Evolutionary conservation across 495 filamentous ascomycete genomes (phyloP).

Genomic region (Lasiosphaeris hirsuta): DNA sequence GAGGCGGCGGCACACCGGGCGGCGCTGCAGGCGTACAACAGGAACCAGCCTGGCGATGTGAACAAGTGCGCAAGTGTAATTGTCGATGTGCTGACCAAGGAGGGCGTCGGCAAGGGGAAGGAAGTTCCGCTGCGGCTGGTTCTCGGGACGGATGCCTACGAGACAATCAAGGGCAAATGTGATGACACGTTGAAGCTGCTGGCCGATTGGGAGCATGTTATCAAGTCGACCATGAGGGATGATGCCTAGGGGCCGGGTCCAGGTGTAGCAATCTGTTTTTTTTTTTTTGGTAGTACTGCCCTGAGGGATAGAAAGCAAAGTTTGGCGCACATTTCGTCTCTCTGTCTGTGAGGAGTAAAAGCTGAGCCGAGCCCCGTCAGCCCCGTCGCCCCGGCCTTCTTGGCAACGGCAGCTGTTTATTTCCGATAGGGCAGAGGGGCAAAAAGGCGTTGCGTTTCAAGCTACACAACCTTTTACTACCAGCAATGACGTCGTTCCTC

Average conservation of each 20-base stretch:
- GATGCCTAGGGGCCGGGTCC: conserved; percentile 1
- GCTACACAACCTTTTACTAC: no score
- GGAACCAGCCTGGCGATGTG: conserved; percentile 44
- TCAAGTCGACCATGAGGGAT: conserved; percentile 10
- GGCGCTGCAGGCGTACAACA: conserved; percentile 23
- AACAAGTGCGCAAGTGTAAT: conserved; percentile 42
- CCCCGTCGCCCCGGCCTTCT: no score
- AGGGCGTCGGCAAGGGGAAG: conserved; percentile 34
- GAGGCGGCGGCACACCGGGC: conserved; percentile 18
- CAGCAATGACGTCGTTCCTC: no score
- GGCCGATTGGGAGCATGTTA: conserved; percentile 36
- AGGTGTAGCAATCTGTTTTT: neutral
- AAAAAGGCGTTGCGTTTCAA: no score
- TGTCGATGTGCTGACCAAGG: conserved; percentile 42
- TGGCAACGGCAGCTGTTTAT: no score
- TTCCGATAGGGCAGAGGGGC: no score
- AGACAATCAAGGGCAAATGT: conserved; percentile 30
- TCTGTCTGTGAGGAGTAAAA: no score
- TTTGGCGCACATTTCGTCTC: no score
- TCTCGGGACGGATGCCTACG: conserved; percentile 33
- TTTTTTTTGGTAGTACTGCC: no score
- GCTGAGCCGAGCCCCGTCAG: no score
- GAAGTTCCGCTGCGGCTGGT: conserved; percentile 33
- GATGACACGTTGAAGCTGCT: conserved; percentile 29
- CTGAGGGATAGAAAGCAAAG: no score